phyloP scores from a whole-genome alignment of 805 yeast species.

The Nakazawaea laoshanensis region DNA sequence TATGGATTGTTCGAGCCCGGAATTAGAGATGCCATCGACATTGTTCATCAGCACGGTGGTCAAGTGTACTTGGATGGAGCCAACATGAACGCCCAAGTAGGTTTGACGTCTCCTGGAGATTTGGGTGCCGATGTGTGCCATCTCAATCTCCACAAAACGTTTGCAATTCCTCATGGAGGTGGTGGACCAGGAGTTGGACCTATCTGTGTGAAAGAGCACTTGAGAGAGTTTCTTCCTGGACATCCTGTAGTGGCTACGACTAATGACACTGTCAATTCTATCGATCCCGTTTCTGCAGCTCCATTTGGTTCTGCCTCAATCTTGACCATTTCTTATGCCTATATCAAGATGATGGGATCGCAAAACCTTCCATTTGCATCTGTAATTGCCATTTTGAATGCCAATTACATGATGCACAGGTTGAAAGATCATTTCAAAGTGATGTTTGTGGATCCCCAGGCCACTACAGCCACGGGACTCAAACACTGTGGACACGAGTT shows the following conservation, averaged over 20 bases:
- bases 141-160: slow-evolving; percentile 92
- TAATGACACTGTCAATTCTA: slow-evolving; percentile 30
- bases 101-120: slow-evolving; percentile 95
- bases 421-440: slow-evolving; percentile 66
- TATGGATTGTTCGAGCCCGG: slow-evolving; percentile 95
- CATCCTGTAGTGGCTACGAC: slow-evolving; percentile 60
- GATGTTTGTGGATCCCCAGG: slow-evolving; percentile 53
- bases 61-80: slow-evolving; percentile 98
- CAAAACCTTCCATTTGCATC: slow-evolving; percentile 80
- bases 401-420: slow-evolving; percentile 88
- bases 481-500: slow-evolving; percentile 95
- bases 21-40: slow-evolving; percentile 75
- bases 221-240: slow-evolving; percentile 73
- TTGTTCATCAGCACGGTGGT: slow-evolving; percentile 82
- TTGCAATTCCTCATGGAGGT: slow-evolving; percentile 98
- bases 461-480: slow-evolving; percentile 33
- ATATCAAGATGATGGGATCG: slow-evolving; percentile 91
- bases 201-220: slow-evolving; percentile 81
- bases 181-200: slow-evolving; percentile 99
- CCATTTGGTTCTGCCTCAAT: slow-evolving; percentile 95
- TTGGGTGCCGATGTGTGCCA: slow-evolving; percentile 98
- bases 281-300: slow-evolving; percentile 80
- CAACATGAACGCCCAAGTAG: slow-evolving; percentile 98
- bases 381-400: slow-evolving; percentile 84
- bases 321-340: slow-evolving; percentile 88